Percentiles rank a stretch among this genome's conserved stretches.
Conservation (phyloP, 805 yeast genomes). For the Blastobotrys parvus region DNA sequence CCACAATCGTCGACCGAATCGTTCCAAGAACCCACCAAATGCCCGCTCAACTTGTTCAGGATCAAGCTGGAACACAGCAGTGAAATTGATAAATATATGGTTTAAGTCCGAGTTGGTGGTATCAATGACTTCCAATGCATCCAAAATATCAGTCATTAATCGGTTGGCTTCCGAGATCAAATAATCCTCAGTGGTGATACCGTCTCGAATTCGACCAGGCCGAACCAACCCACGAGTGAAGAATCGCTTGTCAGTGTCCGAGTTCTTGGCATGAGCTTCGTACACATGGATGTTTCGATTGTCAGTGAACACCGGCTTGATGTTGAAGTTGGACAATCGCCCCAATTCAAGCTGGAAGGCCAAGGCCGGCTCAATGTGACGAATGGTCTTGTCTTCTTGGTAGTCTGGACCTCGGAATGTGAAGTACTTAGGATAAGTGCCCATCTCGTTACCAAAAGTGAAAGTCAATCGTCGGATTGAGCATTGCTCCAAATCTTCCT, state of each 20-base stretch:
- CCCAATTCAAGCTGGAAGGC: slow-evolving; percentile 96
- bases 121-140: slow-evolving; percentile 88
- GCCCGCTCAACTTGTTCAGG: slow-evolving; percentile 97
- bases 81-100: slow-evolving; percentile 94
- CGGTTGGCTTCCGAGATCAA: slow-evolving; percentile 94
- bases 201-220: slow-evolving; percentile 91
- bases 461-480: slow-evolving; percentile 89
- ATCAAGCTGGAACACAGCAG: slow-evolving; percentile 88
- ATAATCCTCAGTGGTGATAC: slow-evolving; percentile 86
- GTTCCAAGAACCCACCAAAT: slow-evolving; percentile 93
- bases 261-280: slow-evolving; percentile 91
- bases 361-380: slow-evolving; percentile 97
- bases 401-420: slow-evolving; percentile 88
- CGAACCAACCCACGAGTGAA: slow-evolving; percentile 96
- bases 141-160: slow-evolving; percentile 91
- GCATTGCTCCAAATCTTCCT: slow-evolving; percentile 59
- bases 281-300: slow-evolving; percentile 97
- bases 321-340: slow-evolving; percentile 88
- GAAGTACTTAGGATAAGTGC: slow-evolving; percentile 89
- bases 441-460: slow-evolving; percentile 74
- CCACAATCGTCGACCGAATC: slow-evolving; percentile 96
- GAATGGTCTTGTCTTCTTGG: slow-evolving; percentile 81
- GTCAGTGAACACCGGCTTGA: slow-evolving; percentile 90
- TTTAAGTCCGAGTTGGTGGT: slow-evolving; percentile 92
- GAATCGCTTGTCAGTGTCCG: slow-evolving; percentile 88